Evolutionary conservation across 257 asterid genomes (phyloP).

Genomic region (Fraxinus excelsior): DNA sequence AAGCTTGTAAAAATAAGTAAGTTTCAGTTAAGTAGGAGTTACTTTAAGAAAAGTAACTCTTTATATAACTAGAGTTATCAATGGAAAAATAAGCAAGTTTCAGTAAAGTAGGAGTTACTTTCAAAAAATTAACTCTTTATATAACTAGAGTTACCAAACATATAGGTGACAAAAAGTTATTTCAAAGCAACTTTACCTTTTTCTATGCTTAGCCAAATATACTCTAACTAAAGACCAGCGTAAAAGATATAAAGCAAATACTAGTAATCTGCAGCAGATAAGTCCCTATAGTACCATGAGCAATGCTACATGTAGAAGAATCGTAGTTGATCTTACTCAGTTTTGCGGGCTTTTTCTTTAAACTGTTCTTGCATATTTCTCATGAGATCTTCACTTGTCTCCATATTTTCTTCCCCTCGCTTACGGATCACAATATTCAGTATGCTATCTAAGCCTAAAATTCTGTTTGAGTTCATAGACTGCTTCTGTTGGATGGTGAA

Average conservation of each 20-base stretch:
- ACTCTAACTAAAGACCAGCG: not conserved
- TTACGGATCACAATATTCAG: slow-evolving; percentile 86
- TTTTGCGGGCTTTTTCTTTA: slow-evolving; percentile 98
- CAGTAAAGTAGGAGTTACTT: too few species aligned
- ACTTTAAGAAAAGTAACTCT: not conserved
- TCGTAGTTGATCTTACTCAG: slow-evolving; percentile 72
- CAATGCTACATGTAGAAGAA: slow-evolving; percentile 19
- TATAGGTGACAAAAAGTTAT: not conserved
- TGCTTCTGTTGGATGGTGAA: slow-evolving; percentile 84
- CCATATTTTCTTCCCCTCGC: slow-evolving; percentile 86
- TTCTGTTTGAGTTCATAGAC: slow-evolving; percentile 76
- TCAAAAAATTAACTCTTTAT: too few species aligned
- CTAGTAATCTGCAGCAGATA: slow-evolving; percentile 17
- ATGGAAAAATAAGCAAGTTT: too few species aligned
- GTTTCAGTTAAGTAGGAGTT: not conserved
- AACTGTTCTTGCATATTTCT: slow-evolving; percentile 99
- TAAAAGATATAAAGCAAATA: not conserved
- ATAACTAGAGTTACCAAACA: not conserved
- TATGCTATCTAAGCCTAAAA: slow-evolving; percentile 84
- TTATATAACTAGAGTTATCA: not conserved
- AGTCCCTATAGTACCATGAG: slow-evolving; percentile 18
- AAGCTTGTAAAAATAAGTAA: not conserved
- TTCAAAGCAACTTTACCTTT: not conserved
- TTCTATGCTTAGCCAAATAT: not conserved
- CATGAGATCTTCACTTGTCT: slow-evolving; percentile 86